phyloP scores from a whole-genome alignment of 2,329 filamentous ascomycete genomes.

The Epicoccum nigrum region DNA sequence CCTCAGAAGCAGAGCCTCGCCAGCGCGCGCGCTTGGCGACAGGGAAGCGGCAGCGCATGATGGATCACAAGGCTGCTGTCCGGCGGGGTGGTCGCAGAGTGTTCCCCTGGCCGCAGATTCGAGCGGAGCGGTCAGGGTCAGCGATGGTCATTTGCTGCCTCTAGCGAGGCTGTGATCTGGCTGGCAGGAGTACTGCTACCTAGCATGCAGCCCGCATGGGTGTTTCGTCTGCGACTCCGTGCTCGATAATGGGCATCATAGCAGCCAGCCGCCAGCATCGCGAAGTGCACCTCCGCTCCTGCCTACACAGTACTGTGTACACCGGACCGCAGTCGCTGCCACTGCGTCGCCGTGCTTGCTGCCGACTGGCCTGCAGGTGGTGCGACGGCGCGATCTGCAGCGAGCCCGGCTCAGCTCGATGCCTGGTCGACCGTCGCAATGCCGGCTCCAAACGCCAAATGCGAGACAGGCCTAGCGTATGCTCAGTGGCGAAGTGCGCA shows the following conservation, averaged over 20 bases:
- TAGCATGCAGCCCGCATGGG: slow-evolving; percentile 34
- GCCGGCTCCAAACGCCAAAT: slow-evolving; percentile 4
- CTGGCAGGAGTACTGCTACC: slow-evolving; percentile 5
- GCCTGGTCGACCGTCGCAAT: slow-evolving; percentile 11
- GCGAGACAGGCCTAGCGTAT: slow-evolving; percentile 1
- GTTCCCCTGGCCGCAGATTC: slow-evolving; percentile 32
- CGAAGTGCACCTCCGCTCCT: neutral
- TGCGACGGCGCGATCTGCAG: neutral
- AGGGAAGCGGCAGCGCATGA: slow-evolving; percentile 18
- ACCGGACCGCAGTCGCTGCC: neutral
- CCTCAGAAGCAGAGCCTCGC: slow-evolving; percentile 8
- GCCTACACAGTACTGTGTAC: neutral
- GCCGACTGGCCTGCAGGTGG: no score
- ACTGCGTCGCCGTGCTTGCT: no score
- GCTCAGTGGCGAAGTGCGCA: slow-evolving; percentile 22
- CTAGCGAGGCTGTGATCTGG: slow-evolving; percentile 30
- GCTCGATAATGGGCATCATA: neutral
- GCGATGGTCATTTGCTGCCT: slow-evolving; percentile 28
- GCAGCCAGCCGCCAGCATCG: neutral
- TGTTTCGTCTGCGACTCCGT: slow-evolving; percentile 22
- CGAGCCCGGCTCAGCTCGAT: neutral
- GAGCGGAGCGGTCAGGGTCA: slow-evolving; percentile 32
- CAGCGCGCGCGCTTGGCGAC: slow-evolving; percentile 29
- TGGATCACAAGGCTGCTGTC: slow-evolving; percentile 18
- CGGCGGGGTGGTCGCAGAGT: slow-evolving; percentile 20